These are phyloP conservation scores for Euphorbia celastroides DNA, from an alignment of 441 rosid genomes.

Conservation along the genomic window DNA sequence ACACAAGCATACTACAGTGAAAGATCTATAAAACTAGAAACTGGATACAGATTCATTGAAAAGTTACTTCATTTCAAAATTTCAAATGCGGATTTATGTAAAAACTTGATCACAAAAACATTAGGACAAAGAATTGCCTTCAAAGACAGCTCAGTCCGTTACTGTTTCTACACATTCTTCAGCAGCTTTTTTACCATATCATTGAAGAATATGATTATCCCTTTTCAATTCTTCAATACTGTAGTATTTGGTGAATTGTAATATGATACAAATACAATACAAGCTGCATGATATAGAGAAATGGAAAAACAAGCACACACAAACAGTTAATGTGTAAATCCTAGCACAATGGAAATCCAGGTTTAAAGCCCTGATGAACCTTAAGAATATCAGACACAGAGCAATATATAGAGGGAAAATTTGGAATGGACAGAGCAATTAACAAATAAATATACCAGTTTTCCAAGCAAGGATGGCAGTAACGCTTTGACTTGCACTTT, in stretches of 20 bases:
- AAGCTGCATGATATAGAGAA: neutral
- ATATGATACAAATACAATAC: neutral
- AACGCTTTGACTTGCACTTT: conserved; percentile 50
- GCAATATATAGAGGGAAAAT: neutral
- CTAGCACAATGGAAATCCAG: neutral
- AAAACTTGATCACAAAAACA: too few species aligned
- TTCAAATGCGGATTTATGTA: too few species aligned
- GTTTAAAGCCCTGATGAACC: neutral
- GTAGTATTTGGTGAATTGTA: neutral
- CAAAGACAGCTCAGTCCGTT: too few species aligned
- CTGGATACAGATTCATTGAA: too few species aligned
- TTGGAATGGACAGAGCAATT: neutral
- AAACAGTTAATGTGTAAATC: neutral
- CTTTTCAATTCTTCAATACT: neutral
- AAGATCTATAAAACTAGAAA: too few species aligned
- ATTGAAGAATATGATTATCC: neutral
- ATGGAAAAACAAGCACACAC: too few species aligned
- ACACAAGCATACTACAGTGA: too few species aligned
- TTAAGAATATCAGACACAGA: neutral
- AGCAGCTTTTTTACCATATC: too few species aligned
- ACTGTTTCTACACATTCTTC: too few species aligned
- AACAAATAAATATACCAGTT: conserved; percentile 36
- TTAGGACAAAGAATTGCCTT: too few species aligned
- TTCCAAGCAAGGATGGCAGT: conserved; percentile 37
- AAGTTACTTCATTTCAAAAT: too few species aligned